These are phyloP conservation scores for Aureobasidium sp. DNA, from an alignment of 2,329 filamentous ascomycete species.

Conservation along the genomic window DNA sequence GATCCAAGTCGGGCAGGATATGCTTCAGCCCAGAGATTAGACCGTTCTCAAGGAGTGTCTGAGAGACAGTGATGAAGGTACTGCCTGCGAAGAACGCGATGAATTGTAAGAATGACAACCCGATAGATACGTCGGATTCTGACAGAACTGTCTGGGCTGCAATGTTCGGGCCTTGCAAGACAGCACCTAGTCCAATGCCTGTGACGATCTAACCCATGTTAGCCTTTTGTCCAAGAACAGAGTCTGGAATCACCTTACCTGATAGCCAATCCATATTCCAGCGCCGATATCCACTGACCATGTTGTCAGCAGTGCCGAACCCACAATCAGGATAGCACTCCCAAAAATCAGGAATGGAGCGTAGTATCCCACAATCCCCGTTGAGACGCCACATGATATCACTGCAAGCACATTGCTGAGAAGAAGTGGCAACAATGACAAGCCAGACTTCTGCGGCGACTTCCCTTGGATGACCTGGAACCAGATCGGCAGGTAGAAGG, in stretches of 20 bases:
- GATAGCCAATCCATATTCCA: slow-evolving; percentile 17
- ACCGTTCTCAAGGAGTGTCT: slow-evolving; percentile 36
- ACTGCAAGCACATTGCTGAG: slow-evolving; percentile 33
- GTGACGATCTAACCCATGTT: slow-evolving; percentile 18
- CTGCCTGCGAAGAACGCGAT: slow-evolving; percentile 33
- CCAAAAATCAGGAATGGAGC: slow-evolving; percentile 35
- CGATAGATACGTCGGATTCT: slow-evolving; percentile 30
- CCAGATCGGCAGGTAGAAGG: slow-evolving; percentile 25
- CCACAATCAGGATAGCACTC: slow-evolving; percentile 32
- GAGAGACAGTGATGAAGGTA: slow-evolving; percentile 34
- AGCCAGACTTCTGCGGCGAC: slow-evolving; percentile 31
- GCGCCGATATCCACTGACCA: slow-evolving; percentile 12
- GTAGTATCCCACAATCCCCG: slow-evolving; percentile 35
- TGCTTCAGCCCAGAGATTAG: slow-evolving; percentile 30
- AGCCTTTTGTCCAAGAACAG: neutral
- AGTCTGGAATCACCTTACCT: slow-evolving; percentile 16
- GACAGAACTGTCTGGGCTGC: slow-evolving; percentile 32
- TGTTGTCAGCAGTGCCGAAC: slow-evolving; percentile 31
- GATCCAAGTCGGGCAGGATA: slow-evolving; percentile 29
- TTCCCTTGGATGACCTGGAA: slow-evolving; percentile 36
- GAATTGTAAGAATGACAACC: slow-evolving; percentile 36
- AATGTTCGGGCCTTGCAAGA: slow-evolving; percentile 34
- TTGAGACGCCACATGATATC: slow-evolving; percentile 27
- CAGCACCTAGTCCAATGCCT: slow-evolving; percentile 31
- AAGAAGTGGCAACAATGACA: slow-evolving; percentile 33